Evolutionary conservation across 805 yeast species (phyloP).

Genomic region (Scheffersomyces stipitis): DNA sequence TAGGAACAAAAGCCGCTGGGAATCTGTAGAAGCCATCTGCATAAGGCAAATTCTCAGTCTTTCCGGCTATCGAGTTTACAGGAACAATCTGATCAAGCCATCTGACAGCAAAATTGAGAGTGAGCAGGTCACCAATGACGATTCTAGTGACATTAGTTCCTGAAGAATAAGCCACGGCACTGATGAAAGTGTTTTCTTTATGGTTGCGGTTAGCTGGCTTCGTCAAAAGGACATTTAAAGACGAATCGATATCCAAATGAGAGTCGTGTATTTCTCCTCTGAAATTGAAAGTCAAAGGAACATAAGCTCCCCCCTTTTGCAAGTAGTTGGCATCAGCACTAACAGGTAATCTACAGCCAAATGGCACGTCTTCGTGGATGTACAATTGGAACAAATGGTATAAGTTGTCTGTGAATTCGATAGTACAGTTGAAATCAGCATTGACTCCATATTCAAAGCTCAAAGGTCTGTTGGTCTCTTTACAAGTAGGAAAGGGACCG

Average conservation of each 20-base stretch:
- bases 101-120: constrained; percentile 55
- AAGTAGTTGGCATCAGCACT: constrained; percentile 43
- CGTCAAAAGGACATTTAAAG: constrained; percentile 51
- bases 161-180: constrained; percentile 59
- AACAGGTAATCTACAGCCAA: constrained; percentile 63
- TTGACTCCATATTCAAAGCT: constrained; percentile 51
- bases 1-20: constrained; percentile 30
- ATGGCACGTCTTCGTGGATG: constrained; percentile 75
- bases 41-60: constrained; percentile 29
- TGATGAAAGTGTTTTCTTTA: constrained; percentile 44
- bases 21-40: constrained; percentile 41
- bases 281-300: constrained; percentile 63
- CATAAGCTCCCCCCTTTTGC: constrained; percentile 43
- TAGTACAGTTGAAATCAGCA: constrained; percentile 58
- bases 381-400: constrained; percentile 75
- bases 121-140: constrained; percentile 64
- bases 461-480: constrained; percentile 63
- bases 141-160: constrained; percentile 61
- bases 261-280: constrained; percentile 67
- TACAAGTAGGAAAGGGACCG: constrained; percentile 58
- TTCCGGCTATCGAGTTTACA: constrained; percentile 13
- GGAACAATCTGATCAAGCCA: constrained; percentile 47
- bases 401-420: constrained; percentile 59
- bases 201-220: constrained; percentile 29
- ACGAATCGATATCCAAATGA: constrained; percentile 65